These are phyloP conservation scores for Meyerozyma guilliermondii DNA, from an alignment of 1,139 yeast species.

Conservation along the genomic window DNA sequence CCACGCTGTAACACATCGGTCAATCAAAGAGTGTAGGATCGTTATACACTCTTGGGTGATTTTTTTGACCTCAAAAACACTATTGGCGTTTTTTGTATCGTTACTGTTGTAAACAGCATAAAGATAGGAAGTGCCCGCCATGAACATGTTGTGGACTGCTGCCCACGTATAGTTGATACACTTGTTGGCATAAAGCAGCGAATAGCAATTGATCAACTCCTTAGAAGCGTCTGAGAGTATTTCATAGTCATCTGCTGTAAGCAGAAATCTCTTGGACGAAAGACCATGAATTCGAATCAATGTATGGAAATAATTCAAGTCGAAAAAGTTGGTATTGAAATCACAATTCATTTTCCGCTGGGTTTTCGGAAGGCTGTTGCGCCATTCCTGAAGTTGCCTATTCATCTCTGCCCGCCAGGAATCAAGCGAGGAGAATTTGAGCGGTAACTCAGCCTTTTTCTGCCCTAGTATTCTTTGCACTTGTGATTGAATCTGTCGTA, in stretches of 20 bases:
- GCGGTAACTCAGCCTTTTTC: conserved; percentile 56
- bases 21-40: conserved; percentile 58
- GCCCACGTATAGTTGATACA: conserved; percentile 88
- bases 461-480: conserved; percentile 70
- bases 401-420: conserved; percentile 58
- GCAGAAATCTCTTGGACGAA: conserved; percentile 60
- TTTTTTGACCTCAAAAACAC: conserved; percentile 48
- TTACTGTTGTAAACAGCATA: conserved; percentile 70
- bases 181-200: conserved; percentile 48
- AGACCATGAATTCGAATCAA: conserved; percentile 69
- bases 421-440: conserved; percentile 48
- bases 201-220: conserved; percentile 61
- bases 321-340: conserved; percentile 65
- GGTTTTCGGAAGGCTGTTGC: conserved; percentile 49
- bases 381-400: conserved; percentile 57
- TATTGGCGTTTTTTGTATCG: conserved; percentile 43
- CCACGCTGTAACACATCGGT: conserved; percentile 74
- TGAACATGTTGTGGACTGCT: conserved; percentile 80
- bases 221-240: conserved; percentile 62
- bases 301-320: conserved; percentile 74
- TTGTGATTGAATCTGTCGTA: conserved; percentile 73
- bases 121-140: conserved; percentile 83
- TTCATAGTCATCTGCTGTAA: conserved; percentile 48
- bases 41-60: conserved; percentile 54
- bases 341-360: conserved; percentile 64